Evolutionary conservation across 306 rosid species (phyloP).

Genomic region (Crotalaria pallida): DNA sequence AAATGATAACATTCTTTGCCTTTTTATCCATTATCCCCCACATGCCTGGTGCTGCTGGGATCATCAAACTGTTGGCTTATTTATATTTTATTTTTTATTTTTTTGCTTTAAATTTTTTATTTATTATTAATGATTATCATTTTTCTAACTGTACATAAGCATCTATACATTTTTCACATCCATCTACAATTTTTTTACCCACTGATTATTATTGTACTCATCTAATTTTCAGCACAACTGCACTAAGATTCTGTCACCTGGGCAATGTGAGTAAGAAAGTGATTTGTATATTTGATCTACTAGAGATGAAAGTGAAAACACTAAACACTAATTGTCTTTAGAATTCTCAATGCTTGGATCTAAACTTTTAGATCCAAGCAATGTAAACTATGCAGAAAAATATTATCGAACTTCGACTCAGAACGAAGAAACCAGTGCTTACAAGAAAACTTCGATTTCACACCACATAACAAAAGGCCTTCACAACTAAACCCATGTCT

Average conservation of each 20-base stretch:
- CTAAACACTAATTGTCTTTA: too few relatives aligned
- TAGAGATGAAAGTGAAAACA: too few relatives aligned
- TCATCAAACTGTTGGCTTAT: background rate
- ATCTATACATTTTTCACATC: too few relatives aligned
- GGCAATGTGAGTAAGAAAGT: too few relatives aligned
- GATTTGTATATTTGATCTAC: too few relatives aligned
- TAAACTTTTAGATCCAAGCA: conserved; percentile 52
- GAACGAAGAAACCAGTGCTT: conserved; percentile 35
- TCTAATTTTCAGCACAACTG: too few relatives aligned
- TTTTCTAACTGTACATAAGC: too few relatives aligned
- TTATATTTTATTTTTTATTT: background rate
- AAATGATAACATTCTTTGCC: conserved; percentile 30
- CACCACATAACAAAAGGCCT: background rate
- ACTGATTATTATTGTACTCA: too few relatives aligned
- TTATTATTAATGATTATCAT: background rate
- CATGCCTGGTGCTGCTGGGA: conserved; percentile 27
- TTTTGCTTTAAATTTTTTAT: background rate
- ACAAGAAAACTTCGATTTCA: conserved; percentile 23
- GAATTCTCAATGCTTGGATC: too few relatives aligned
- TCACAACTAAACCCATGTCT: conserved; percentile 10
- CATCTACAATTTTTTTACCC: too few relatives aligned
- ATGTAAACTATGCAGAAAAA: conserved; percentile 42
- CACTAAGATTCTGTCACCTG: too few relatives aligned
- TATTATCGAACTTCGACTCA: conserved; percentile 33
- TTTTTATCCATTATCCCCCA: conserved; percentile 33